Conservation (phyloP, 2,329 filamentous ascomycete species). For the Phialemonium atrogriseum region DNA sequence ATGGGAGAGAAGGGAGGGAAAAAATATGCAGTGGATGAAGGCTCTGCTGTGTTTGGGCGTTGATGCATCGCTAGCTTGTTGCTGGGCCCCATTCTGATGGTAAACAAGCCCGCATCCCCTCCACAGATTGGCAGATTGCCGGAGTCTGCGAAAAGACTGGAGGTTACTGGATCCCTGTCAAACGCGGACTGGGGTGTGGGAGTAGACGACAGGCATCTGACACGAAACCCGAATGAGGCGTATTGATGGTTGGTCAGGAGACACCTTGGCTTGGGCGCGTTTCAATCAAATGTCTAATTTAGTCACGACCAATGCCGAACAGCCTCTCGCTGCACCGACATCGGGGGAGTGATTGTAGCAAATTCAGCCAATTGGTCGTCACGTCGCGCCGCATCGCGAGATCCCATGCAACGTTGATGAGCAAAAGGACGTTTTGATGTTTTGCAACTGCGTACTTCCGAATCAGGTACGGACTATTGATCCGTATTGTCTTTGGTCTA, state of each 20-base stretch:
- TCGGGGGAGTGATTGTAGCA: conserved; percentile 2
- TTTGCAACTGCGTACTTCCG: no score
- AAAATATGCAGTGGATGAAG: conserved; percentile 6
- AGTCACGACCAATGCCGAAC: conserved; percentile 15
- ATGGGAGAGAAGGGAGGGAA: no score
- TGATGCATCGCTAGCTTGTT: conserved; percentile 16
- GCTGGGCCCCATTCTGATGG: conserved; percentile 10
- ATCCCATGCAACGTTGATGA: no score
- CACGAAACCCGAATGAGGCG: conserved; percentile 15
- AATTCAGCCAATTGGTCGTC: no score
- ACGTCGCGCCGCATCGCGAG: no score
- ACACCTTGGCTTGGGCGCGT: conserved; percentile 14
- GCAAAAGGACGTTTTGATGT: no score
- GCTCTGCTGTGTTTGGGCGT: conserved; percentile 17
- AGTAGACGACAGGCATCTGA: conserved; percentile 5
- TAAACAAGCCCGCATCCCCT: conserved; percentile 10
- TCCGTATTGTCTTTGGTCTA: no score
- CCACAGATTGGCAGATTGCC: conserved; percentile 5
- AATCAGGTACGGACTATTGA: no score
- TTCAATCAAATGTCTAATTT: conserved; percentile 16
- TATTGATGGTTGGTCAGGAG: conserved; percentile 17
- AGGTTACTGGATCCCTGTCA: no score
- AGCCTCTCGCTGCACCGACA: conserved; percentile 2
- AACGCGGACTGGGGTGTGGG: no score
- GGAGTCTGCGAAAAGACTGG: no score